Base-by-base conservation (phyloP, 2,329 filamentous ascomycete genomes). In the Cytospora piceae region DNA sequence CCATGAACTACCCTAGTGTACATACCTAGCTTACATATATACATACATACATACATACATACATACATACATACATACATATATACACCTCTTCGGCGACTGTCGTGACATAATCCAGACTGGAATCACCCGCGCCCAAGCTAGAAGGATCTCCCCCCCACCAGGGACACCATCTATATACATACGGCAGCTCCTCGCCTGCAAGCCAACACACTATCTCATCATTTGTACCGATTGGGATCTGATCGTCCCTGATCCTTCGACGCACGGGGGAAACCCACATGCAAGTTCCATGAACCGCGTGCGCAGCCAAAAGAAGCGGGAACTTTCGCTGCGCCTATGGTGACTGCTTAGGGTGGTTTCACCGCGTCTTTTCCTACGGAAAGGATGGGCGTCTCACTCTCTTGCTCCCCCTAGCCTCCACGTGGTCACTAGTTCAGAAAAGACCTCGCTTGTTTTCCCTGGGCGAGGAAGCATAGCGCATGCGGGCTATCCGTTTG, bases 341-440 rank as follows among this genome's bases (percentile, higher is more conserved):
- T n/a, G 31, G 34, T 51, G 53, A 31, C 53, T 39, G 53, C 61
- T 63, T 42, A 52, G 37, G 53, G 53, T 63, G 61, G 61, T 57
- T 63, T 51, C 53, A 57, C 51, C 22, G 39, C 60, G 32, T 57
- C 29, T 17, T 27, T 27, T 49, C 3, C 29, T 51, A 42, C 37
- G 56, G 56, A 15, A 31, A 11, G 29, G 29, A 39, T 34, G 32
- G n/a, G 31, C 46, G 46, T 49, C 46, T 49, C n/a, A 49, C 61
- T 37, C 17, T 56, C 53, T 46, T 29, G 53, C 39, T 63, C 17
- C 34, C 34, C 53, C 46, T 57, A 22, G 29, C 39, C 34, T 42
- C 61, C 61, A 63, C 61, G 61, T 63, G 61, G 61, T 63, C 53
- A n/a, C 61, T 20, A 34, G 61, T 51, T 63, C 61, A 56, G 61